phyloP scores from a whole-genome alignment of 257 asterid genomes.

The Linaria vulgaris region DNA sequence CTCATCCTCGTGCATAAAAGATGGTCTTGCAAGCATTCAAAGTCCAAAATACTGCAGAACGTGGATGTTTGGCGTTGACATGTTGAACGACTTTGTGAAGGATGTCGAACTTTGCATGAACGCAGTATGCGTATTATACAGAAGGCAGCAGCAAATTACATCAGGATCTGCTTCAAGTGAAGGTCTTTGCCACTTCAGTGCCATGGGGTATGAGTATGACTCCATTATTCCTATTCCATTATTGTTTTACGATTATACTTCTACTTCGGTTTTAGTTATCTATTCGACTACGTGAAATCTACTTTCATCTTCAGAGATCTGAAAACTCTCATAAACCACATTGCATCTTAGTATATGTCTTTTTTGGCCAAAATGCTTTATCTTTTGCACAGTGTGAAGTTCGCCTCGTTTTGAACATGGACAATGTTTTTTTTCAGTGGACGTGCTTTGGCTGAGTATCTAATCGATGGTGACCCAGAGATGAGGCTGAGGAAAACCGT shows the following conservation, averaged over 20 bases:
- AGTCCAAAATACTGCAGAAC: conserved; percentile 1
- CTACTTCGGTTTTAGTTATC: neutral
- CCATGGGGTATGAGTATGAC: conserved; percentile 30
- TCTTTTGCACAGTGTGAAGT: neutral
- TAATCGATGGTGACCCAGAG: conserved; percentile 30
- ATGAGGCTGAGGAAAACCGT: conserved; percentile 32
- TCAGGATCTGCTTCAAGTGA: conserved; percentile 13
- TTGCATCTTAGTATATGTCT: no score
- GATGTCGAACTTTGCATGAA: conserved; percentile 33
- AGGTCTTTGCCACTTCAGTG: conserved; percentile 20
- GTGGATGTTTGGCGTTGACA: conserved; percentile 18
- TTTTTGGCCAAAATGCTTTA: neutral
- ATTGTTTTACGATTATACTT: neutral
- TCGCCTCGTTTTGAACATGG: neutral
- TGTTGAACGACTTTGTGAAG: conserved; percentile 24
- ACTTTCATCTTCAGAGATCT: neutral
- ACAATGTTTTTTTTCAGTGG: conserved; percentile 26
- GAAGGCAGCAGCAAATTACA: conserved; percentile 23
- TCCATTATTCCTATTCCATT: conserved; percentile 1
- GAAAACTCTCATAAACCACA: no score
- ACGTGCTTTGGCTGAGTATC: conserved; percentile 35
- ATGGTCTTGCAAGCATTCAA: neutral
- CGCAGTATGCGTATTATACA: conserved; percentile 38
- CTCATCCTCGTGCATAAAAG: neutral
- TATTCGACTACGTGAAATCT: neutral